phyloP scores from a whole-genome alignment of 208 protist species.

The Willaertia magna region DNA sequence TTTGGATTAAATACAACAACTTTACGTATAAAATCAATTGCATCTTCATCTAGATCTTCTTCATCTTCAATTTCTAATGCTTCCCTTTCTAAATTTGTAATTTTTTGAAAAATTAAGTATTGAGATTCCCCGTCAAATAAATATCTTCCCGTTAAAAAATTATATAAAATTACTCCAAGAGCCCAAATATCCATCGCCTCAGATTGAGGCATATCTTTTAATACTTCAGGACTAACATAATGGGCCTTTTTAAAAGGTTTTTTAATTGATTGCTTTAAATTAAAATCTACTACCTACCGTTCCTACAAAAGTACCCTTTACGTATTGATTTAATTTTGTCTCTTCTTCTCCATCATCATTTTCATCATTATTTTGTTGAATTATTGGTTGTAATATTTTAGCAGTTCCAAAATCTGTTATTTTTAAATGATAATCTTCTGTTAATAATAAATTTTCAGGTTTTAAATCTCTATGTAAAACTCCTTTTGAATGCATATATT shows the following conservation, averaged over 20 bases:
- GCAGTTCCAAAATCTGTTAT: background rate
- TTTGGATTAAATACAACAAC: background rate
- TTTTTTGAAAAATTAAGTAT: conserved; percentile 8
- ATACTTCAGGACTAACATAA: conserved; percentile 84
- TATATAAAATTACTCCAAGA: background rate
- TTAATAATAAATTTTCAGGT: conserved; percentile 7
- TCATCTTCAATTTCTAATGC: background rate
- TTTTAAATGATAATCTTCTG: background rate
- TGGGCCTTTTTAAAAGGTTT: too few species aligned
- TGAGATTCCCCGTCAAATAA: background rate
- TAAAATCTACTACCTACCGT: too few species aligned
- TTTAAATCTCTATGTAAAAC: conserved; percentile 70
- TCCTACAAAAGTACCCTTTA: conserved; percentile 12
- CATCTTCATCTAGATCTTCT: background rate
- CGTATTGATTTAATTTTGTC: background rate
- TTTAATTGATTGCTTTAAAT: too few species aligned
- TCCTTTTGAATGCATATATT: conserved; percentile 61
- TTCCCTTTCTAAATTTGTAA: background rate
- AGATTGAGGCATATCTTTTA: conserved; percentile 69
- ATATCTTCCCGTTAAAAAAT: background rate
- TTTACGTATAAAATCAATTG: background rate
- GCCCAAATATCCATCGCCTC: background rate
- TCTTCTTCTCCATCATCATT: background rate
- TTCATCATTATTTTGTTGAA: background rate
- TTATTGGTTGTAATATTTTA: background rate